phyloP scores from a whole-genome alignment of 306 rosid species.

The Parietaria judaica region DNA sequence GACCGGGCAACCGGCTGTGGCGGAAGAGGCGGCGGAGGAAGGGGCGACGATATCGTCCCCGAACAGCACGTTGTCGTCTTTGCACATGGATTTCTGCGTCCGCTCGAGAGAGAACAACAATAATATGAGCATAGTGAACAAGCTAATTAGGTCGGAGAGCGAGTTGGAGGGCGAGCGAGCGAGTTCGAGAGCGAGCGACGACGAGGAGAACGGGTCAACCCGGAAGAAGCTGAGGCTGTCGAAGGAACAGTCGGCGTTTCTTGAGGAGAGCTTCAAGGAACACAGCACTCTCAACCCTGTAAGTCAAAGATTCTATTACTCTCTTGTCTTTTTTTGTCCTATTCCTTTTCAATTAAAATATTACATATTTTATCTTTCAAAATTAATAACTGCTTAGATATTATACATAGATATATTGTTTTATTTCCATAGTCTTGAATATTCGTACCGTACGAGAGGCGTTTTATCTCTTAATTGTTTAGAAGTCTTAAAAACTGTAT shows the following conservation, averaged over 20 bases:
- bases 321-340: background rate
- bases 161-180: constrained; percentile 47
- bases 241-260: constrained; percentile 83
- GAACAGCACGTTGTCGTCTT: constrained; percentile 60
- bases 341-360: background rate
- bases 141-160: constrained; percentile 29
- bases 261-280: constrained; percentile 88
- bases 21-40: constrained; percentile 29
- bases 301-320: constrained; percentile 21
- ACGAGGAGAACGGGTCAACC: constrained; percentile 71
- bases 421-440: no score
- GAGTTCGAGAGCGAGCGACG: constrained; percentile 69
- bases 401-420: no score
- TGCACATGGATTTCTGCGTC: constrained; percentile 57
- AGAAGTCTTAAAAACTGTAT: no score
- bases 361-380: background rate
- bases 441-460: no score
- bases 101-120: background rate
- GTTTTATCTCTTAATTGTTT: no score
- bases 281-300: constrained; percentile 93
- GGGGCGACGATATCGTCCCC: constrained; percentile 63
- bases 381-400: no score
- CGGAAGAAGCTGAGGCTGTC: constrained; percentile 90
- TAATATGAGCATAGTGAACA: constrained; percentile 8
- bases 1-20: constrained; percentile 33